Base-by-base conservation (phyloP, 495 filamentous ascomycete genomes). In the Penicillium antarcticum region DNA sequence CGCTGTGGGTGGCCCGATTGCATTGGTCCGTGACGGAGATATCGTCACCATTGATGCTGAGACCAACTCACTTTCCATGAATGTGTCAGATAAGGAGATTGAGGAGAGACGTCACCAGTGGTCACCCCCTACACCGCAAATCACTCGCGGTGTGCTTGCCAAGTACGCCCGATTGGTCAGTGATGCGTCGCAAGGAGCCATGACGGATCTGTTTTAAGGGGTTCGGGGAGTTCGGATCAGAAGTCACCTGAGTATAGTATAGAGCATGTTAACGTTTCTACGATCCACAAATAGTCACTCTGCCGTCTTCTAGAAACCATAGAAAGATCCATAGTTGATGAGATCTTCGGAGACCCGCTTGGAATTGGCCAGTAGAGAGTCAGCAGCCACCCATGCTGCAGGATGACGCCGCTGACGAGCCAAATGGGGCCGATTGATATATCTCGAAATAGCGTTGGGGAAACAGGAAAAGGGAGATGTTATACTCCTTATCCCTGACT, bases 71-170 rank as follows among this genome's bases (percentile, higher is more conserved):
- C 76, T 97, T 45, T 77, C 69, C 53, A 84, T 89, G 81, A 81
- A 92, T 55, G 81, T 95, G 2, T 82, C 80, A 50, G 83, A 86
- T 17, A 82, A 84, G 56, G 91, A 95, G 71, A 75, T 98, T 52
- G 69, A 78, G 60, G 70, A 71, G 60, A 75, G 94, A 29, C 68
- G 84, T 61, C 76, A 74, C 49, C 73, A 68, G 51, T 98, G 94
- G 94, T 86, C 78, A 59, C 75, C 83, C 48, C 91, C 90, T 5
- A 75, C 69, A 57, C 79, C 82, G 61, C 79, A 77, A 61, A 88
- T 92, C n/a, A 90, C 87, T 55, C 82, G 94, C 32, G 94, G 94
- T 40, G 86, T 85, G 42, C 62, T 98, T 70, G 92, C 89, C 10
- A 98, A 98, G 77, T 98, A 97, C 74, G 89, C 87, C 32, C 65